Evolutionary conservation across 257 asterid genomes (phyloP).

Genomic region (Solanum tarijense): DNA sequence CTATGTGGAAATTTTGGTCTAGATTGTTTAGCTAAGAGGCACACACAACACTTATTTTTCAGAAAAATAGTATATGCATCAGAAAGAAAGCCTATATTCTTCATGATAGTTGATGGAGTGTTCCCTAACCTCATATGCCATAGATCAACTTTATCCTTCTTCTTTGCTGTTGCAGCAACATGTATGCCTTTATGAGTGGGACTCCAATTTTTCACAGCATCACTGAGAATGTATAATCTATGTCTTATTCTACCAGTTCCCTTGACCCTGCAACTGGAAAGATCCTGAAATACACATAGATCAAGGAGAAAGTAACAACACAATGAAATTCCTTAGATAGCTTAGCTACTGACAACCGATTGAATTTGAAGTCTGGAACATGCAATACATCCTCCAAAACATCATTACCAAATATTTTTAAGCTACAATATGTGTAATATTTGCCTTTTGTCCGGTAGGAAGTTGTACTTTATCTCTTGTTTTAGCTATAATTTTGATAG

Average conservation of each 20-base stretch:
- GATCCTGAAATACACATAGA: not conserved
- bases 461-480: not conserved
- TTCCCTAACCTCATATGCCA: no score
- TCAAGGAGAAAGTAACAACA: not conserved
- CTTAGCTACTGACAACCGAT: no score
- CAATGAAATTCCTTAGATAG: no score
- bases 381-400: not conserved
- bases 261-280: not conserved
- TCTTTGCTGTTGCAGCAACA: not conserved
- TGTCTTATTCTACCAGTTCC: not conserved
- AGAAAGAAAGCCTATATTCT: no score
- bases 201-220: no score
- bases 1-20: not conserved
- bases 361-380: not conserved
- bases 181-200: not conserved
- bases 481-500: not conserved
- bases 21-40: not conserved
- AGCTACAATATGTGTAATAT: not conserved
- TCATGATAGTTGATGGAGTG: not conserved
- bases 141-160: no score
- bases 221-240: not conserved
- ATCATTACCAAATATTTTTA: not conserved
- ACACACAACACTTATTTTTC: not conserved
- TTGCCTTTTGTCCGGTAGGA: not conserved
- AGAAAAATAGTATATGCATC: not conserved